Percentiles rank a stretch among this genome's conserved stretches.
phyloP scores from a whole-genome alignment of 257 asterid genomes.

The Cruciata laevipes region DNA sequence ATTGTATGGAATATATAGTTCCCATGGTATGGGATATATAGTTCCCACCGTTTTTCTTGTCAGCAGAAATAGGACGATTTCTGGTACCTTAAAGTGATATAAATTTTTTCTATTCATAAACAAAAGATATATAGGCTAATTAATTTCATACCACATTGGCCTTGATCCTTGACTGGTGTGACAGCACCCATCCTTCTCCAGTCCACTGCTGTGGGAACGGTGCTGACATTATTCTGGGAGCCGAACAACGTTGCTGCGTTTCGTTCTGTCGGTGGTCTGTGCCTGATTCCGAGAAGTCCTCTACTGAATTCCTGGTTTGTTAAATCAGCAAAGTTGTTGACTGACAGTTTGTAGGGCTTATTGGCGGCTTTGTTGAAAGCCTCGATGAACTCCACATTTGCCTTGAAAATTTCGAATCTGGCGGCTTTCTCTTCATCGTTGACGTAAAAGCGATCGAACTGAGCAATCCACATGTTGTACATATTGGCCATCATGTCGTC shows the following conservation, averaged over 20 bases:
- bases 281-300: neutral
- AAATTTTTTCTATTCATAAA: no score
- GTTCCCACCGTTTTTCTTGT: no score
- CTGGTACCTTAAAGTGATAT: no score
- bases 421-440: neutral
- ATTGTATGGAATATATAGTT: no score
- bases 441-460: neutral
- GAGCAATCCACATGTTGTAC: conserved; percentile 1
- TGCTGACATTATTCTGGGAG: conserved; percentile 1
- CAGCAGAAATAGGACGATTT: no score
- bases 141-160: neutral
- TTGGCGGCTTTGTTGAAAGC: neutral
- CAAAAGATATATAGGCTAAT: no score
- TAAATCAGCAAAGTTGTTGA: conserved; percentile 10
- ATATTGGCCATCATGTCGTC: neutral
- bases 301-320: neutral
- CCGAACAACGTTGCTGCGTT: neutral
- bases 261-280: neutral
- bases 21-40: no score
- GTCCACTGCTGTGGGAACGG: neutral
- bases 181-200: conserved; percentile 12
- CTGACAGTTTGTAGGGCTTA: neutral
- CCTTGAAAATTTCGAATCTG: neutral
- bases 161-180: conserved; percentile 10
- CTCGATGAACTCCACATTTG: neutral